phyloP scores from a whole-genome alignment of 2,329 filamentous ascomycete species.

The Coccinonectria pachysandricola region DNA sequence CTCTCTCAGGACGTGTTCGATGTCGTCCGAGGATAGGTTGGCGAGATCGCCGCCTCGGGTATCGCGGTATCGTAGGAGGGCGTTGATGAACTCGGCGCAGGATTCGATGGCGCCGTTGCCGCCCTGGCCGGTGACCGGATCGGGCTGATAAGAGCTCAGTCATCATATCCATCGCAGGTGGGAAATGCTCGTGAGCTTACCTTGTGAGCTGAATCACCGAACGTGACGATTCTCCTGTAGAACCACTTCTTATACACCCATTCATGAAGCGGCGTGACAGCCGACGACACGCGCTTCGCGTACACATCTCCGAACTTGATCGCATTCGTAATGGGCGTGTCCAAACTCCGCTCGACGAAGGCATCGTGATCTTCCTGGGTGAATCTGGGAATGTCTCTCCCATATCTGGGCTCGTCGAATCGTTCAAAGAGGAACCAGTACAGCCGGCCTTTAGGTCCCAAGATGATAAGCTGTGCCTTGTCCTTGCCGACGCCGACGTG shows the following conservation, averaged over 20 bases:
- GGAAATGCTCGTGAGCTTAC: no score
- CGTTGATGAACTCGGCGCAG: constrained; percentile 2
- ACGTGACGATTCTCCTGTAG: constrained; percentile 26
- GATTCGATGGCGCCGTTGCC: constrained; percentile 7
- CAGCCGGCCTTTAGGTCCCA: constrained; percentile 18
- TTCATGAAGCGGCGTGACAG: constrained; percentile 25
- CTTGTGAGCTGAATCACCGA: constrained; percentile 34
- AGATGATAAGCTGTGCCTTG: constrained; percentile 17
- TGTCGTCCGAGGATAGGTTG: neutral
- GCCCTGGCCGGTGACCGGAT: constrained; percentile 4
- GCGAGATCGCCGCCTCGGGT: neutral
- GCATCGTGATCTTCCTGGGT: constrained; percentile 1
- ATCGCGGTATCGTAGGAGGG: neutral
- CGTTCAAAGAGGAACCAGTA: constrained; percentile 13
- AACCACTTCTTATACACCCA: constrained; percentile 29
- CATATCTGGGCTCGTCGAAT: constrained; percentile 1
- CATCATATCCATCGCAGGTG: no score
- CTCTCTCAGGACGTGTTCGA: neutral
- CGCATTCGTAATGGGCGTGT: constrained; percentile 1
- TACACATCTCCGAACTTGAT: constrained; percentile 5
- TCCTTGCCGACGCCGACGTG: constrained; percentile 1
- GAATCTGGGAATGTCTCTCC: constrained; percentile 1
- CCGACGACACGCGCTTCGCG: constrained; percentile 4
- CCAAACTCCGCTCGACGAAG: constrained; percentile 1
- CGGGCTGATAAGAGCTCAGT: constrained; percentile 1